Conservation (phyloP, 208 protist genomes). For the Kentomonas sorsogonicus region DNA sequence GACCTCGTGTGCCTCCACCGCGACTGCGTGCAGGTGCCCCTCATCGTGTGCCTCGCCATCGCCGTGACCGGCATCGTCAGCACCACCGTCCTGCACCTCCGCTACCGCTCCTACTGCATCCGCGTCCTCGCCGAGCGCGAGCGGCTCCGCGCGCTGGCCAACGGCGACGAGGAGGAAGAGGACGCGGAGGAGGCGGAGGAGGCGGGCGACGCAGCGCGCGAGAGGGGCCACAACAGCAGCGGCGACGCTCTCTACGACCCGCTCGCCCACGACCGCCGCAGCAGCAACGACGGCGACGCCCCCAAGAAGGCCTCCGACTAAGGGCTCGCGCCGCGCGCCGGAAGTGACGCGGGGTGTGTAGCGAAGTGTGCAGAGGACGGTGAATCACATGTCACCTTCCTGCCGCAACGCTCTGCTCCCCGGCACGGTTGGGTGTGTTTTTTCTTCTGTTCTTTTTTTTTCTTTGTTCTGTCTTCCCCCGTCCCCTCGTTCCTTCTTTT, state of each 20-base stretch:
- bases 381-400: too few relatives aligned
- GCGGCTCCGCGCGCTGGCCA: too few relatives aligned
- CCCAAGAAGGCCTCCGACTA: background rate
- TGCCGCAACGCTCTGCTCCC: too few relatives aligned
- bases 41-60: constrained; percentile 16
- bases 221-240: background rate
- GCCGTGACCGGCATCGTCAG: constrained; percentile 13
- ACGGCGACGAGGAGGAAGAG: constrained; percentile 12
- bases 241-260: background rate
- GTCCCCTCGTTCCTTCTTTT: too few relatives aligned
- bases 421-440: too few relatives aligned
- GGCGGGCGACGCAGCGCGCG: background rate
- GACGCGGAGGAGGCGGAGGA: constrained; percentile 1
- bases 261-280: background rate
- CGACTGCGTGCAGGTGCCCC: constrained; percentile 15
- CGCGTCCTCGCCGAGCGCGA: constrained; percentile 21
- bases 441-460: too few relatives aligned
- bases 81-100: constrained; percentile 10
- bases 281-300: background rate
- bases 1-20: constrained; percentile 11
- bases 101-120: constrained; percentile 15
- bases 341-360: background rate
- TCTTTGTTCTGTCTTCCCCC: too few relatives aligned
- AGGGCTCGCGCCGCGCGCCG: background rate
- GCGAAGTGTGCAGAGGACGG: too few relatives aligned